Conservation (phyloP, 805 yeast genomes). For the Starmerella asiatica region DNA sequence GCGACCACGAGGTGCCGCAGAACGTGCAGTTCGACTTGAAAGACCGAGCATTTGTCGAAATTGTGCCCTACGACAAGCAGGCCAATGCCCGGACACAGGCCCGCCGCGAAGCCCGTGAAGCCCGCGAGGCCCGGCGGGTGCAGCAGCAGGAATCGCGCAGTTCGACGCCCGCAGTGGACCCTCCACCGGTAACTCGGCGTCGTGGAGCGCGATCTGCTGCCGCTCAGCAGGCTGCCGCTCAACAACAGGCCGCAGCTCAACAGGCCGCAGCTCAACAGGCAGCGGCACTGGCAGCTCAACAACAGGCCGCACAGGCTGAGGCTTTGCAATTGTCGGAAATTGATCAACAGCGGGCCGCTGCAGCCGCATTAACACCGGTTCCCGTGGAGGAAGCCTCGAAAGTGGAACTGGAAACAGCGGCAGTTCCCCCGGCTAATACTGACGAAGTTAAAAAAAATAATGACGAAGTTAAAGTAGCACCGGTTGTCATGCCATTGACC, state of each 20-base stretch:
- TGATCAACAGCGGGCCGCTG: constrained; percentile 13
- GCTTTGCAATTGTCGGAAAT: no score
- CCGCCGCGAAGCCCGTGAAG: constrained; percentile 86
- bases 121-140: constrained; percentile 44
- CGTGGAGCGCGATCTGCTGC: constrained; percentile 15
- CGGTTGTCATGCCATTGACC: constrained; percentile 9
- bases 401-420: neutral
- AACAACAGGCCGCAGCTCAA: neutral
- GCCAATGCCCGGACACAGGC: constrained; percentile 68
- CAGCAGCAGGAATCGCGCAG: constrained; percentile 11
- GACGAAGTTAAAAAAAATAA: no score
- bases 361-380: neutral
- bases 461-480: constrained; percentile 3
- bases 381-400: neutral
- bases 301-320: constrained; percentile 8
- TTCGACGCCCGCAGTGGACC: constrained; percentile 8
- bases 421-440: neutral
- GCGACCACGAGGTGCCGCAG: constrained; percentile 71
- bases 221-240: constrained; percentile 5
- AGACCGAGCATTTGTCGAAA: constrained; percentile 80
- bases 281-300: constrained; percentile 12
- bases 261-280: constrained; percentile 7
- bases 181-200: constrained; percentile 5
- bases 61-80: constrained; percentile 37
- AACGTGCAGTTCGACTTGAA: constrained; percentile 44